Base-by-base conservation (phyloP, 129 eudicot species). In the Tanacetum coccineum region DNA sequence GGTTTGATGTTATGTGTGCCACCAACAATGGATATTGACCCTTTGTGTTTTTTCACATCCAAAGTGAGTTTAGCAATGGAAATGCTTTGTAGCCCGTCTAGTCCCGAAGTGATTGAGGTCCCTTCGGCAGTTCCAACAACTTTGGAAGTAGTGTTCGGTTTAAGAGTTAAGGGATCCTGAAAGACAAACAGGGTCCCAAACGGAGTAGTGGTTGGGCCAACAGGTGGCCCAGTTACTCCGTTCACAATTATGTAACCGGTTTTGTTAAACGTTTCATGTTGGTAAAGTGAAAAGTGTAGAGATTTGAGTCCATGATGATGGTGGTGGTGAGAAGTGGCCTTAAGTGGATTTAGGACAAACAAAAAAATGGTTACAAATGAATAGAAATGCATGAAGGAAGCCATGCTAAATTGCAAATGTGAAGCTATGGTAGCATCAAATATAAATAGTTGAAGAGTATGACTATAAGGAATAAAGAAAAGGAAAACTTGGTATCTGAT, bases 191-290 rank as follows among this genome's bases (percentile, higher is more conserved):
- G 12, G 70, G 86, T 78, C 55, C 89, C 89, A 22, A 84, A 84
- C 12, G 83, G 86, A 46, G 84, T 67, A 4, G 83, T 78, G 26
- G 89, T 81, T 47, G 75, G 81, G 75, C 77, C 59, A 3, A 80
- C 51, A 4, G 52, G 45, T 0, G 86, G 79, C 6, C 89, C 89
- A 0, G 81, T 61, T 46, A 81, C 79, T 9, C 86, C 86, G 1
- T 54, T 65, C 4, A 81, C 86, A 30, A 84, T 57, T 20, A 84
- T 0, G 70, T 67, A 84, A 15, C 71, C 86, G 7, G 90, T 84
- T 59, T 75, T 81, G 70, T 81, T 81, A 61, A 81, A 71, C 58
- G 89, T 81, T 71, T 84, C 86, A 25, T 84, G 89, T 71, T 78
- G 81, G 69, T 62, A 81, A 50, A 78, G 81, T 22, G 90, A 25